Percentiles rank a stretch among this genome's conserved stretches.
These are phyloP conservation scores for Phlebiopsis flavidoalba DNA, from an alignment of 768 basidiomycete genomes.

Conservation along the genomic window DNA sequence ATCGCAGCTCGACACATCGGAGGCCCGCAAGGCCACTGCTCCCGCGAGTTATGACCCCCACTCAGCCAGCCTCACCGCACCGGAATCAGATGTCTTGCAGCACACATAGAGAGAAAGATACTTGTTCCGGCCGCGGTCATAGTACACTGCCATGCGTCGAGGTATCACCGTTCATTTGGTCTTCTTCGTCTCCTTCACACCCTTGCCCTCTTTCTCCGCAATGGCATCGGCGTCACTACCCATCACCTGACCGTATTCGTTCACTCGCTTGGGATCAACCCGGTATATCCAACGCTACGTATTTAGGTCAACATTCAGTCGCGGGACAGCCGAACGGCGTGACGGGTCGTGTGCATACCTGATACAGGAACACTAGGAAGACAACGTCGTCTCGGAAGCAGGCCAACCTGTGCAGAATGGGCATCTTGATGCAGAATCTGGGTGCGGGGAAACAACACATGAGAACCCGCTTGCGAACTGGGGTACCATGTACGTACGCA, in stretches of 20 bases:
- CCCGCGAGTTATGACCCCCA: background rate
- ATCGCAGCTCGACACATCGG: background rate
- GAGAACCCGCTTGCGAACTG: background rate
- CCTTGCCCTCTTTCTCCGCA: conserved; percentile 26
- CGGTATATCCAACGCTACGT: conserved; percentile 93
- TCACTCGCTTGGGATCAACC: conserved; percentile 89
- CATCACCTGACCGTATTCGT: conserved; percentile 93
- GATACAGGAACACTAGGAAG: conserved; percentile 89
- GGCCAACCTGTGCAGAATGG: conserved; percentile 84
- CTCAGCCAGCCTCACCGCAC: background rate
- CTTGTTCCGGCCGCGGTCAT: conserved; percentile 13
- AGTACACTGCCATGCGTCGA: background rate
- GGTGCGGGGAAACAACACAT: conserved; percentile 4
- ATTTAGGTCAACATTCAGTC: conserved; percentile 13
- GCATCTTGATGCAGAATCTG: conserved; percentile 97
- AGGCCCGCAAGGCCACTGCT: background rate
- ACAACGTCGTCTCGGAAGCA: conserved; percentile 90
- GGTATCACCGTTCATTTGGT: conserved; percentile 24
- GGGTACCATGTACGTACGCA: conserved; percentile 47
- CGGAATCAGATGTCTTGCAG: background rate
- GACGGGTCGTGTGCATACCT: conserved; percentile 44
- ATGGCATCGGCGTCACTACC: conserved; percentile 37
- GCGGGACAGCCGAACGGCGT: background rate
- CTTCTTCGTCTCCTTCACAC: conserved; percentile 29
- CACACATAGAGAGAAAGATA: background rate